Base-by-base conservation (phyloP, 352 stramenopile species). In the Globisporangium rhizosaccharum region DNA sequence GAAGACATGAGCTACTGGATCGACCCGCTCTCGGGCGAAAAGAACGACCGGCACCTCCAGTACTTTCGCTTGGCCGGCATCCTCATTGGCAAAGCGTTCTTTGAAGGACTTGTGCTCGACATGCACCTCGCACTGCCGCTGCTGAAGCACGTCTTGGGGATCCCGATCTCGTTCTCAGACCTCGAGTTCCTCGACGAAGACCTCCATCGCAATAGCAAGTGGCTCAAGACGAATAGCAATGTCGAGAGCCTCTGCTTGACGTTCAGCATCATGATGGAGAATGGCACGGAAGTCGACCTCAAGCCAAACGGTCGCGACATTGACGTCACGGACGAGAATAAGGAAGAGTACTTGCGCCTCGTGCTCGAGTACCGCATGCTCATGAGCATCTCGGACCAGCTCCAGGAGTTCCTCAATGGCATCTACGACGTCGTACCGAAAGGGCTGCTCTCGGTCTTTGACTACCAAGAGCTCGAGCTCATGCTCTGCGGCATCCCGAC, bases 301-400 rank as follows among this genome's bases (percentile, higher is more conserved):
- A 92, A 97, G 41, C 70, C 88, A 18, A 82, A 83, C 44, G 97
- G 96, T 3, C 73, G 75, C 10, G 74, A 97, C 57, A 85, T 98
- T 44, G 79, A 97, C 47, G 92, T 99, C 4, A 98, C 87, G 6
- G 96, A 98, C 54, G 92, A 97, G 17, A 99, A 99, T 84, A 93
- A 98, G 60, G 79, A 94, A 14, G 90, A 98, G 69, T 99, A 97
- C 44, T 44, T 92, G 18, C 59, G 59, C 1, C 68, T 89, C 17
- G 58, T 90, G 44, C 72, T 92, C 15, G 75, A 86, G 64, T 82
- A 90, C 54, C 78, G 78, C 51, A 90, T 92, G 82, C 80, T 92
- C 17, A 73, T 83, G 44, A 85, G 74, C 44, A 85, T 92, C 59
- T 65, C 76, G 11, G 69, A 79, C 11, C 79, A 87, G 51, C 60